phyloP scores from a whole-genome alignment of 108 stramenopile genomes.

The Fistulifera solaris region DNA sequence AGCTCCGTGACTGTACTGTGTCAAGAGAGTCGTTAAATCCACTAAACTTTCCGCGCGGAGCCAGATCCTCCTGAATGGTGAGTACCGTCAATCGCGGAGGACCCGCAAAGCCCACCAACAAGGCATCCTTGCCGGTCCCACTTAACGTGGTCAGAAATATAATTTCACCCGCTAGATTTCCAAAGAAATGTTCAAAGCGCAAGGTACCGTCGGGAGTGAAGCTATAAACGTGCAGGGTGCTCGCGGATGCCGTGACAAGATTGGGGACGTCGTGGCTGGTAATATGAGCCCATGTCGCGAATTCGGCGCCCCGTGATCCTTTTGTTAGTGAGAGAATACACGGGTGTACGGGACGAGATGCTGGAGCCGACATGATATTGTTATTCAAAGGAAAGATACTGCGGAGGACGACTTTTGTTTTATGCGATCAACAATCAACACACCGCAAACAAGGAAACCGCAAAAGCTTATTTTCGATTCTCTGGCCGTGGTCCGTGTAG shows the following conservation, averaged over 20 bases:
- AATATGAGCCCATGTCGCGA: constrained; percentile 65
- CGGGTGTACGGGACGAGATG: constrained; percentile 47
- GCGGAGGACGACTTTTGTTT: no score
- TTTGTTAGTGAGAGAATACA: constrained; percentile 33
- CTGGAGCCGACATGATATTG: constrained; percentile 25
- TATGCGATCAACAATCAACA: no score
- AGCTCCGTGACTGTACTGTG: constrained; percentile 42
- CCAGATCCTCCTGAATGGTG: constrained; percentile 32
- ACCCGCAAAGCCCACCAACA: constrained; percentile 73
- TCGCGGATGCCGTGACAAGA: constrained; percentile 72
- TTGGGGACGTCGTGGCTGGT: constrained; percentile 28
- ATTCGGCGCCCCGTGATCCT: constrained; percentile 34
- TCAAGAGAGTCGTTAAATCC: constrained; percentile 60
- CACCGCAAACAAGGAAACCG: no score
- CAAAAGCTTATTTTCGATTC: no score
- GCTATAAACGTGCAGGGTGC: constrained; percentile 54
- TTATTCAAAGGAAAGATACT: no score
- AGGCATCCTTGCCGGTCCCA: constrained; percentile 17
- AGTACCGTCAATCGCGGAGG: constrained; percentile 57
- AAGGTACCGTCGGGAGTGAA: constrained; percentile 38
- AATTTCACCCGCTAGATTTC: constrained; percentile 67
- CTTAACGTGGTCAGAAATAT: constrained; percentile 47
- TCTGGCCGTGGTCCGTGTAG: no score
- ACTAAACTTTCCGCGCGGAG: constrained; percentile 57
- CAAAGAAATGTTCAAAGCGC: constrained; percentile 35